Base-by-base conservation (phyloP, 2,329 filamentous ascomycete genomes). In the Cadophora malorum region DNA sequence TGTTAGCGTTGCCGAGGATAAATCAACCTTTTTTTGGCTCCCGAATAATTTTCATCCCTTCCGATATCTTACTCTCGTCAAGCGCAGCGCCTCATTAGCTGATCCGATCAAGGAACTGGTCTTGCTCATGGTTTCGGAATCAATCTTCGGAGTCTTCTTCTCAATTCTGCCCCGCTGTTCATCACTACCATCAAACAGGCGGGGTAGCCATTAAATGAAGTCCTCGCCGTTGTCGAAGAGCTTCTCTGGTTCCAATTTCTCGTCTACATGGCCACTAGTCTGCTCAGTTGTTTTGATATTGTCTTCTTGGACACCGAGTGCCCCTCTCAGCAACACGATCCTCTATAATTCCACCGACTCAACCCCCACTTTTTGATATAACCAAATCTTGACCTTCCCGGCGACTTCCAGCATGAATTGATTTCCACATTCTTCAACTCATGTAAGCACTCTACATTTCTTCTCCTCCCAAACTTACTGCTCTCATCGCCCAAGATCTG, bases 1-100 rank as follows among this genome's bases (percentile, higher is more conserved):
- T 33, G 25, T 55, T 55, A 55, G 52, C 52, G 52, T 55, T 55
- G 52, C 52, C 52, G 52, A 55, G 52, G 28, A 55, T 55, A 55
- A 55, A 55, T 55, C 25, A 33, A 33, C 52, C 52, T 31, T 55
- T 53, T 53, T 53, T 31, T 33, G 28, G 16, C 28, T 33, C n/a
- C 52, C 52, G 52, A 55, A 31, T 33, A 33, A n/a, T 33, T 55
- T 33, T 31, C 25, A 28, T n/a, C 25, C 7, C 28, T 31, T 7
- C 16, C 14, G 8, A 53, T 5, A 49, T 49, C 2, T 8, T 21
- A 6, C 21, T 21, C 7, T 6, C 7, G 4, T 21, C 12, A 49
- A 49, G 19, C n/a, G 19, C 5, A 49, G 2, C n/a, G 2, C 10
- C 7, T 21, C 10, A 19, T 19, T 19, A 45, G 12, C 41, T 19